Conservation (phyloP, 1,139 yeast species). For the Protomyces lactucae-debilis region DNA sequence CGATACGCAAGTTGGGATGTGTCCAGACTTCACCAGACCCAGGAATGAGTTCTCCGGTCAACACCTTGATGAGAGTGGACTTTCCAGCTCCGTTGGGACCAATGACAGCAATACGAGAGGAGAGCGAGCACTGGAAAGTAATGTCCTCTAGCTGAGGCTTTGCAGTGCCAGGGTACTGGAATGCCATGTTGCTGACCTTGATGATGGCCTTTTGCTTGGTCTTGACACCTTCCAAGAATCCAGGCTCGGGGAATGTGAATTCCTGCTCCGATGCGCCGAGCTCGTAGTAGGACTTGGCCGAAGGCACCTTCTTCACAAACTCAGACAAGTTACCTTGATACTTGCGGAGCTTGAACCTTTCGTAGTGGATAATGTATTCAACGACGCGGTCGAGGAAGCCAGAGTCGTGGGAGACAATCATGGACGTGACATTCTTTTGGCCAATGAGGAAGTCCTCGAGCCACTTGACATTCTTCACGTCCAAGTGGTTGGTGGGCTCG, state of each 20-base stretch:
- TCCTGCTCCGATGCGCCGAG: constrained; percentile 86
- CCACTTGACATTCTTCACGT: constrained; percentile 98
- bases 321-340: constrained; percentile 94
- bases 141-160: constrained; percentile 77
- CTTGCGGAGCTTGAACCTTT: constrained; percentile 87
- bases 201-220: constrained; percentile 95
- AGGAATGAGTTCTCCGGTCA: constrained; percentile 99
- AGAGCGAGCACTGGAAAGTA: constrained; percentile 79
- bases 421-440: constrained; percentile 81
- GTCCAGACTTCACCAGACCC: constrained; percentile 97
- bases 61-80: constrained; percentile 81
- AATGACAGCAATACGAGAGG: constrained; percentile 98
- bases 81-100: constrained; percentile 99
- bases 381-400: constrained; percentile 94
- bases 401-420: constrained; percentile 96
- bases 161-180: constrained; percentile 80
- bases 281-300: constrained; percentile 95
- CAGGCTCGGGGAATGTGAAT: constrained; percentile 99
- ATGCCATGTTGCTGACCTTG: constrained; percentile 77
- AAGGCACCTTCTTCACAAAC: constrained; percentile 87
- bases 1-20: constrained; percentile 99
- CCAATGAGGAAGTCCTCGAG: constrained; percentile 84
- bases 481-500: constrained; percentile 99
- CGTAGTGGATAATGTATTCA: constrained; percentile 95
- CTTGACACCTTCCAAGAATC: constrained; percentile 91